Conservation (phyloP, 768 basidiomycete genomes). For the Hysterangium stoloniferum region DNA sequence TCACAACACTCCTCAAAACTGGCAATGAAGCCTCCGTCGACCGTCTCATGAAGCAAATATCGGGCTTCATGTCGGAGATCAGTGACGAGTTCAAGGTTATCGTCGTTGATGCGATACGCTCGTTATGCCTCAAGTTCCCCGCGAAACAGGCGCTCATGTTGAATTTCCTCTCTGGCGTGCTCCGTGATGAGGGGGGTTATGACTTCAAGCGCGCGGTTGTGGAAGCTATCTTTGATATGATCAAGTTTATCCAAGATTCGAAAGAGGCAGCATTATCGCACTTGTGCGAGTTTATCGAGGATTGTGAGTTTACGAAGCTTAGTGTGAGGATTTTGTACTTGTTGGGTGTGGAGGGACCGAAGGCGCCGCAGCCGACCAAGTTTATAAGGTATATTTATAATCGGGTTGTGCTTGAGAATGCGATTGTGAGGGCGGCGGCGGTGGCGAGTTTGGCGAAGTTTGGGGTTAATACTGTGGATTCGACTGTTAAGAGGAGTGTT, state of each 20-base stretch:
- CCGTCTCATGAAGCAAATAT: conserved; percentile 98
- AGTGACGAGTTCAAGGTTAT: conserved; percentile 99
- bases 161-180: conserved; percentile 90
- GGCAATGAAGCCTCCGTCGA: conserved; percentile 99
- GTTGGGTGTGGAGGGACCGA: conserved; percentile 92
- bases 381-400: conserved; percentile 99
- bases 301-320: conserved; percentile 99
- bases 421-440: conserved; percentile 94
- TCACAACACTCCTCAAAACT: conserved; percentile 94
- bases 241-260: conserved; percentile 92
- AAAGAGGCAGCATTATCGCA: conserved; percentile 98
- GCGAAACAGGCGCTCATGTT: conserved; percentile 96
- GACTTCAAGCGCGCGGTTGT: conserved; percentile 99
- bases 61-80: conserved; percentile 98
- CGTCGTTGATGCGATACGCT: conserved; percentile 97
- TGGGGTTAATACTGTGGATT: conserved; percentile 81
- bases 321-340: conserved; percentile 95
- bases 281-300: conserved; percentile 99
- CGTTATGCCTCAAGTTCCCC: conserved; percentile 98
- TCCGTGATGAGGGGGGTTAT: conserved; percentile 97
- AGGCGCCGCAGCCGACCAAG: conserved; percentile 92
- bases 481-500: conserved; percentile 74
- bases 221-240: conserved; percentile 99
- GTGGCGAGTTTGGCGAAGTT: conserved; percentile 95
- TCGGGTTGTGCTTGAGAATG: conserved; percentile 96